phyloP scores from a whole-genome alignment of 805 yeast genomes.

The Cyberlindnera samutprakarnensis region DNA sequence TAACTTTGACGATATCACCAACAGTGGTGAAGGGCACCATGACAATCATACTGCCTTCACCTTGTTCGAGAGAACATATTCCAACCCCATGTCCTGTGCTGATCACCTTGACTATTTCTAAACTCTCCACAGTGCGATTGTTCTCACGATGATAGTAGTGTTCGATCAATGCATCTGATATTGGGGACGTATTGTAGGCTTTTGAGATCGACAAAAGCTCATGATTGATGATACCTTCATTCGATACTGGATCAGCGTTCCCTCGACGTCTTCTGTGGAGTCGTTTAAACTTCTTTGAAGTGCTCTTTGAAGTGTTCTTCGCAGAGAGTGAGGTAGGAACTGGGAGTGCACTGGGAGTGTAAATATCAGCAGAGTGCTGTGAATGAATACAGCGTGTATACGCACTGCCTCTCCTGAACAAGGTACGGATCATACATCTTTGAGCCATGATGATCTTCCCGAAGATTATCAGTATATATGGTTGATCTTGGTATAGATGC shows the following conservation, averaged over 20 bases:
- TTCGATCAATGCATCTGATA: constrained; percentile 4
- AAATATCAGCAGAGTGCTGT: too few species aligned
- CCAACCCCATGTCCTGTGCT: constrained; percentile 73
- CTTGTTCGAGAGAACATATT: not conserved
- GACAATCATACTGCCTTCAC: constrained; percentile 40
- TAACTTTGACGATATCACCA: constrained; percentile 68
- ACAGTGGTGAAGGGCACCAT: constrained; percentile 79
- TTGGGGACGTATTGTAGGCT: not conserved
- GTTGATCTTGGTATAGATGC: too few species aligned
- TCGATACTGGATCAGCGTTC: constrained; percentile 5
- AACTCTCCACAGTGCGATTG: constrained; percentile 1
- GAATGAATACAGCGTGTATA: too few species aligned
- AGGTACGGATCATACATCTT: too few species aligned
- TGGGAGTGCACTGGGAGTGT: too few species aligned
- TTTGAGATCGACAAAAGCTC: constrained; percentile 5
- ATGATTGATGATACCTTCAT: constrained; percentile 5
- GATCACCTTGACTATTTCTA: constrained; percentile 32
- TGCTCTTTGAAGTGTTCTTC: too few species aligned
- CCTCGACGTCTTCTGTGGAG: not conserved
- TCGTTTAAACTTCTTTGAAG: not conserved
- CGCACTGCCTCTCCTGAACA: too few species aligned
- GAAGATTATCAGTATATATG: too few species aligned
- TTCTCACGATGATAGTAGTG: constrained; percentile 4
- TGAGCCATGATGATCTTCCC: too few species aligned
- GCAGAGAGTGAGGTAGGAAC: too few species aligned